Evolutionary conservation across 2,329 filamentous ascomycete species (phyloP), one percentile per base, ranked within the genome.

Genomic region (Aspergillus ibericus): DNA sequence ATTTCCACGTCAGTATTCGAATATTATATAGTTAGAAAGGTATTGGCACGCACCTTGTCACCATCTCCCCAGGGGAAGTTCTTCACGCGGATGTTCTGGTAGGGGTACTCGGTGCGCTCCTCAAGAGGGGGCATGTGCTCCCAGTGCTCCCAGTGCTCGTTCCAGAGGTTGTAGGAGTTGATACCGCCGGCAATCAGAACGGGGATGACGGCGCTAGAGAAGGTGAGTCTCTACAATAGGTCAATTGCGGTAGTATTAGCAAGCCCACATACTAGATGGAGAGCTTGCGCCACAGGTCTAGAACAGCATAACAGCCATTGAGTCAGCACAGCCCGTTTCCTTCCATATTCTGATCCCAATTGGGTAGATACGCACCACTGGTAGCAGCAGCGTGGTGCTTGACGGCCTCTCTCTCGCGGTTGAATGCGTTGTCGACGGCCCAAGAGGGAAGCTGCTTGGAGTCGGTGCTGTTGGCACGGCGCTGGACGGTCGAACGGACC

Each of bases 141-240:
- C 86, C 89, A 92, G 85, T 99, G 95, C 81, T 96, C 91, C 93
- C 93, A 98, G 81, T 99, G 95, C 82, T 96, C 91, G 72, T 86
- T 88, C 92, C 92, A 99, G 64, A 96, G 87, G 74, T 88, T 87
- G 78, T 90, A 96, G 71, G 93, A 93, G 78, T 99, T 99, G 79
- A 88, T 81, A 67, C 80, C 77, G 60, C 89, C 88, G 66, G 92
- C 81, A 67, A 88, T 79, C 59, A 98, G 82, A 76, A 80, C 82
- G 57, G 93, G 93, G 66, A 89, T 80, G 66, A 90, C 87, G 72
- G 83, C 88, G 79, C 93, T 96, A 75, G 70, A 59, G 44, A 22
- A n/a, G 13, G 16, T 25, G 50, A 8, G 48, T 53, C 29, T 59
- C 70, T 34, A 67, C 61, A 59, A 63, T 20, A 35, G 27, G 13